phyloP scores from a whole-genome alignment of 345 rosid species.

The Salix purpurea region DNA sequence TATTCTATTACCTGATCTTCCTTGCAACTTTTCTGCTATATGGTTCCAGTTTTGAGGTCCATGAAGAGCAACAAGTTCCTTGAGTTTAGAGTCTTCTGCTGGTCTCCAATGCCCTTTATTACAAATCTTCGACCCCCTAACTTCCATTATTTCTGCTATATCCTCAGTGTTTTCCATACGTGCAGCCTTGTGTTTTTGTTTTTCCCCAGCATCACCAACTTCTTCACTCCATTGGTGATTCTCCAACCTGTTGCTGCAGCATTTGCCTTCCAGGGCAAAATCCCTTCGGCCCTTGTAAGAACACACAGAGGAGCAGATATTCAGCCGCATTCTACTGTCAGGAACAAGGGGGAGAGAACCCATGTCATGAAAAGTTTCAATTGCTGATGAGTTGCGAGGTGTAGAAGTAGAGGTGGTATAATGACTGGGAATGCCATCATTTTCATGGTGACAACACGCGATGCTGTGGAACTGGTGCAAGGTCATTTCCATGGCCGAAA shows the following conservation, averaged over 20 bases:
- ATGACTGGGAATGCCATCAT: constrained; percentile 15
- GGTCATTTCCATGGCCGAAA: constrained; percentile 23
- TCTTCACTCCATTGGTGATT: constrained; percentile 9
- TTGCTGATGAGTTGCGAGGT: constrained; percentile 15
- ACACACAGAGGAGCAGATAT: background rate
- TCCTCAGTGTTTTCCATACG: constrained; percentile 1
- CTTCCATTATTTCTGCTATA: background rate
- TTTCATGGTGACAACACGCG: constrained; percentile 10
- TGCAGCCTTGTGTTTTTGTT: too few species aligned
- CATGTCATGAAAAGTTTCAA: constrained; percentile 22
- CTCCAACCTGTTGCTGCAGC: constrained; percentile 19
- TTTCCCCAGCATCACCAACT: background rate
- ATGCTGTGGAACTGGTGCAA: constrained; percentile 33
- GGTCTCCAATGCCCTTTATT: constrained; percentile 46
- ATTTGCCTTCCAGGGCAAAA: constrained; percentile 13
- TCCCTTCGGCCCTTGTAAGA: constrained; percentile 14
- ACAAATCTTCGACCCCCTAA: constrained; percentile 23
- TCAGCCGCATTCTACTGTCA: background rate
- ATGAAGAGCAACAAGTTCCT: constrained; percentile 37
- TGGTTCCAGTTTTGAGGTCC: constrained; percentile 49
- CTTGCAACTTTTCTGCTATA: constrained; percentile 38
- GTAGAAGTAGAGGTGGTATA: background rate
- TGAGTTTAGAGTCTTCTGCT: constrained; percentile 40
- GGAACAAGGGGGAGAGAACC: constrained; percentile 13
- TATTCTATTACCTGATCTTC: constrained; percentile 38